These are phyloP conservation scores for Coffea eugenioides DNA, from an alignment of 257 asterid species.

Conservation along the genomic window DNA sequence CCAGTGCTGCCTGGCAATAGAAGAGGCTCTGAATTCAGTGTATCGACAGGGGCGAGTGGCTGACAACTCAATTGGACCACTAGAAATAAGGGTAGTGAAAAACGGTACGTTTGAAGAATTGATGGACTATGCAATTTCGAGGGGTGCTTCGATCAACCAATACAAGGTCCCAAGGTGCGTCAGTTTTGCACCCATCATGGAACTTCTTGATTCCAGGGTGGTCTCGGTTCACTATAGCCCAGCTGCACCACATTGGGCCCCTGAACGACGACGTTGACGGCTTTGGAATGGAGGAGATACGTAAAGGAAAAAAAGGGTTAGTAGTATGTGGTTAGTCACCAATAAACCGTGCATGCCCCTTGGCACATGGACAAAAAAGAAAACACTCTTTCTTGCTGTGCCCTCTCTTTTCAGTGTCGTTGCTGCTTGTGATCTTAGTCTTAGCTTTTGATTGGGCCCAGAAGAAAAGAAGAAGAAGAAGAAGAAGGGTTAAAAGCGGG, in stretches of 20 bases:
- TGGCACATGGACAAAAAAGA: constrained; percentile 21
- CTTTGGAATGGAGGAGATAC: neutral
- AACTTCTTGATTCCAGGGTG: constrained; percentile 67
- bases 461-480: neutral
- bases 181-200: constrained; percentile 59
- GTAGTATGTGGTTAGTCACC: constrained; percentile 16
- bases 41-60: constrained; percentile 75
- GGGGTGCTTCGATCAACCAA: constrained; percentile 86
- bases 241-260: constrained; percentile 57
- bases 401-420: constrained; percentile 20
- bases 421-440: constrained; percentile 18
- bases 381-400: constrained; percentile 6
- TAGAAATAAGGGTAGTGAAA: constrained; percentile 71
- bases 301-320: neutral
- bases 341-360: constrained; percentile 29
- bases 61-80: constrained; percentile 74
- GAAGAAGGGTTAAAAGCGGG: too few relatives aligned
- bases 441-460: constrained; percentile 9
- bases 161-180: constrained; percentile 90
- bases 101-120: constrained; percentile 75
- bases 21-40: constrained; percentile 68
- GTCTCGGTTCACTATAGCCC: constrained; percentile 65
- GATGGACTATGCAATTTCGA: constrained; percentile 78
- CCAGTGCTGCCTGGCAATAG: constrained; percentile 56
- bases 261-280: constrained; percentile 34